phyloP scores from a whole-genome alignment of 805 yeast species.

The Sugiyamaella qingdaonensis region DNA sequence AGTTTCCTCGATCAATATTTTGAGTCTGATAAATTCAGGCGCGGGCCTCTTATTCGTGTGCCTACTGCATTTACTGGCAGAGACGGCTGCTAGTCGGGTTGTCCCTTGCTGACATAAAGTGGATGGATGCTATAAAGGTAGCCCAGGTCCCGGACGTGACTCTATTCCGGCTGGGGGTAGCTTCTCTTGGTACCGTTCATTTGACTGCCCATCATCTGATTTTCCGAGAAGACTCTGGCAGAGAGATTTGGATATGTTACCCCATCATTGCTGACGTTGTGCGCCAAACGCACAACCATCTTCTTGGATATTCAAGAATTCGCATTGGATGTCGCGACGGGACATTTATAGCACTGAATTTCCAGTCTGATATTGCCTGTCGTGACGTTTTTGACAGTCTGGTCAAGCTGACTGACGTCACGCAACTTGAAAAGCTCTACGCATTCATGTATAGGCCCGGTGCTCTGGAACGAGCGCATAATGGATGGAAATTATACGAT shows the following conservation, averaged over 20 bases:
- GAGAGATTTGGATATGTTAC: slow-evolving; percentile 89
- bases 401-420: slow-evolving; percentile 56
- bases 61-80: too few relatives aligned
- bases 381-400: slow-evolving; percentile 70
- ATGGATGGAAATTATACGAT: slow-evolving; percentile 73
- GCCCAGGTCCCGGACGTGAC: slow-evolving; percentile 45
- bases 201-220: slow-evolving; percentile 74
- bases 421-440: slow-evolving; percentile 57
- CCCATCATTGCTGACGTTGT: slow-evolving; percentile 61
- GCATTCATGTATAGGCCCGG: slow-evolving; percentile 82
- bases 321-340: slow-evolving; percentile 81
- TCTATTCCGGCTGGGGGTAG: slow-evolving; percentile 54
- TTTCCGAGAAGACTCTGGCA: slow-evolving; percentile 38
- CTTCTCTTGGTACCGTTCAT: slow-evolving; percentile 57
- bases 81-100: too few relatives aligned
- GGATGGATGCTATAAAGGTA: slow-evolving; percentile 54
- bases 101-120: too few relatives aligned
- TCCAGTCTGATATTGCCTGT: slow-evolving; percentile 54
- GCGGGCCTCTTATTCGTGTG: too few relatives aligned
- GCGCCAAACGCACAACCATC: slow-evolving; percentile 18
- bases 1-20: too few relatives aligned
- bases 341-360: slow-evolving; percentile 74
- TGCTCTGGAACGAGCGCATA: slow-evolving; percentile 53
- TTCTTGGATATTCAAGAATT: slow-evolving; percentile 41
- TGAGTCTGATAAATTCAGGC: too few relatives aligned